These are phyloP conservation scores for Mycena filopes DNA, from an alignment of 768 basidiomycete species.

Conservation along the genomic window DNA sequence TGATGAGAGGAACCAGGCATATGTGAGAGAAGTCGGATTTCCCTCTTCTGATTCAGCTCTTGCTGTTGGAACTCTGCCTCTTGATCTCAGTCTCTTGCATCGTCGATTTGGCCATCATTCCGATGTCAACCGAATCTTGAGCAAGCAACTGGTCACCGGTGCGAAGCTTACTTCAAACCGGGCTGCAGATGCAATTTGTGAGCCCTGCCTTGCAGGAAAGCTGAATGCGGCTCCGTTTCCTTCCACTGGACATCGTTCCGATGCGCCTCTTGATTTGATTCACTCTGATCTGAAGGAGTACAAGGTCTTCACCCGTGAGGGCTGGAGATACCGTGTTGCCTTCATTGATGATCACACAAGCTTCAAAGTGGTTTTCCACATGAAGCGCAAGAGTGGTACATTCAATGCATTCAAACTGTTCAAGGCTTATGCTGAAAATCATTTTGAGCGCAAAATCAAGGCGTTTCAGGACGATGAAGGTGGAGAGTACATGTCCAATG, in stretches of 20 bases:
- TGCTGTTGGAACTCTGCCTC: slow-evolving; percentile 12
- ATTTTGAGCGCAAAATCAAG: not conserved
- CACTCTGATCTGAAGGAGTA: slow-evolving; percentile 9
- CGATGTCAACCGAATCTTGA: slow-evolving; percentile 3
- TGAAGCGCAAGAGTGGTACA: slow-evolving; percentile 17
- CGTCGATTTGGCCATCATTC: slow-evolving; percentile 6
- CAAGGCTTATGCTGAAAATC: not conserved
- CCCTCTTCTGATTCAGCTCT: slow-evolving; percentile 7
- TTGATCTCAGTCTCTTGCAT: slow-evolving; percentile 4
- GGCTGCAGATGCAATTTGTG: too few relatives aligned
- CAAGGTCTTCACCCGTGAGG: not conserved
- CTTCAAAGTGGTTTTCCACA: slow-evolving; percentile 3
- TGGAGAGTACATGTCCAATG: not conserved
- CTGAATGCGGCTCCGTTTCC: slow-evolving; percentile 18
- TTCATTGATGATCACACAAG: slow-evolving; percentile 5
- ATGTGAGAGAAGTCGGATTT: slow-evolving; percentile 2
- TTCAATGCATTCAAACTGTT: not conserved
- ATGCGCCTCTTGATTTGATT: too few relatives aligned
- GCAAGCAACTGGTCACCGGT: slow-evolving; percentile 8
- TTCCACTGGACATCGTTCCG: slow-evolving; percentile 14
- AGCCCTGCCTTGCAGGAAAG: slow-evolving; percentile 12
- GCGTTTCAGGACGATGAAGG: too few relatives aligned
- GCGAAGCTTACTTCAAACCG: slow-evolving; percentile 8
- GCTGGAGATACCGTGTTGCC: not conserved
- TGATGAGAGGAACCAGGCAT: slow-evolving; percentile 22